Base-by-base conservation (phyloP, 2,329 filamentous ascomycete genomes). In the Talaromyces sp. region DNA sequence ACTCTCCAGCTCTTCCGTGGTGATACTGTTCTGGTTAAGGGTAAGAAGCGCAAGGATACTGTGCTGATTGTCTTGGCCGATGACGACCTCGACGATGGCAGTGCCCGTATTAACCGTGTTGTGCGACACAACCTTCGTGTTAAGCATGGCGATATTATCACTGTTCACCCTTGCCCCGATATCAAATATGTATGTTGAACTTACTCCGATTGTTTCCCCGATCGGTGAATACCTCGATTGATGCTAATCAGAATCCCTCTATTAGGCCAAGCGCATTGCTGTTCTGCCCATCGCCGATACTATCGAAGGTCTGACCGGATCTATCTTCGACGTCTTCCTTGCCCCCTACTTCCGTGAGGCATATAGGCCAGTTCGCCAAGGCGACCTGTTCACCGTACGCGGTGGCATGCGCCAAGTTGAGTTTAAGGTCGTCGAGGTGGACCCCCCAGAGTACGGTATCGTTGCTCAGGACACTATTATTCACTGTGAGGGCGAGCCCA, bases 11-110 rank as follows among this genome's bases (percentile, higher is more conserved):
- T 99, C 58, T 99, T 99, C 88, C 90, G 95, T 72, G 94, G 94
- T 65, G 94, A 99, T 75, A 99, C 94, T 62, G 95, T 99, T 49
- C 83, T 97, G 54, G 93, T 99, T 52, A 96, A 96, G 80, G 94
- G 94, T 77, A 99, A 99, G 87, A 99, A 97, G 89, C 86, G 94
- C 78, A 97, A 97, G 84, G 94, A 99, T 72, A 99, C 94, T 3
- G 94, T 97, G 55, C 82, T 99, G 71, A 97, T 99, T 70, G 95
- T 99, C 55, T 84, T 99, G 56, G 92, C 92, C 60, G 94, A 99
- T 75, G 94, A 99, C 70, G 94, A 99, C 61, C 87, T 99, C 50
- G 94, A 99, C 80, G 94, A 99, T 71, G 94, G 94, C 65, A 96
- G 89, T 68, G 94, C 90, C 66, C 89, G 94, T 70, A 94, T 99